Percentiles rank a stretch among this genome's conserved stretches.
Conservation (phyloP, 2,329 filamentous ascomycete species). For the Beauveria sp. region DNA sequence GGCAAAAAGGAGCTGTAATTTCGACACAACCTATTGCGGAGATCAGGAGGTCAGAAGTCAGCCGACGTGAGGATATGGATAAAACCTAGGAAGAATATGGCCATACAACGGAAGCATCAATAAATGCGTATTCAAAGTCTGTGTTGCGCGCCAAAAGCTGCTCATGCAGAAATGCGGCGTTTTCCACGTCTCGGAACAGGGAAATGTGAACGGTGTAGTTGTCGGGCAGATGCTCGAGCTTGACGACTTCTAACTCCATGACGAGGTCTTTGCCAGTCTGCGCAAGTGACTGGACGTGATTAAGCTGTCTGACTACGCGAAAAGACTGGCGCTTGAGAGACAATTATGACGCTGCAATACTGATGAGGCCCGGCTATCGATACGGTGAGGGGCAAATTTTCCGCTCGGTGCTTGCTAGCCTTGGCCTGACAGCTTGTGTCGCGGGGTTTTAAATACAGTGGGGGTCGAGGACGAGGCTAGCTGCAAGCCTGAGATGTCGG, state of each 20-base stretch:
- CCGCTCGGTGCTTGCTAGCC: background rate
- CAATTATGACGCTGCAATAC: background rate
- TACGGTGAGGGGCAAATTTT: conserved; percentile 5
- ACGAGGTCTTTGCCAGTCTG: conserved; percentile 11
- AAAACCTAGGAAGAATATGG: background rate
- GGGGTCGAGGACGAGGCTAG: background rate
- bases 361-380: background rate
- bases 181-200: conserved; percentile 69
- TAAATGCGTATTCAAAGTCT: conserved; percentile 86
- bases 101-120: conserved; percentile 71
- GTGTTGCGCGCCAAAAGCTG: conserved; percentile 80
- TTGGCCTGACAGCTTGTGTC: background rate
- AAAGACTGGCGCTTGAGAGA: background rate
- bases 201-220: conserved; percentile 62
- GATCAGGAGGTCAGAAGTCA: background rate
- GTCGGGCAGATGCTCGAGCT: conserved; percentile 67
- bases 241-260: conserved; percentile 51
- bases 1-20: conserved; percentile 65
- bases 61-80: background rate
- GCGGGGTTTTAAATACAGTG: background rate
- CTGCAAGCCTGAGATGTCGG: background rate
- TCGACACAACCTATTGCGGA: conserved; percentile 52
- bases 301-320: too few relatives aligned
- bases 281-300: background rate
- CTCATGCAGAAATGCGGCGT: conserved; percentile 68